A percentile compares a stretch with the other conserved stretches of the same genome.
phyloP scores from a whole-genome alignment of 805 yeast genomes.

The Candida bentonensis region DNA sequence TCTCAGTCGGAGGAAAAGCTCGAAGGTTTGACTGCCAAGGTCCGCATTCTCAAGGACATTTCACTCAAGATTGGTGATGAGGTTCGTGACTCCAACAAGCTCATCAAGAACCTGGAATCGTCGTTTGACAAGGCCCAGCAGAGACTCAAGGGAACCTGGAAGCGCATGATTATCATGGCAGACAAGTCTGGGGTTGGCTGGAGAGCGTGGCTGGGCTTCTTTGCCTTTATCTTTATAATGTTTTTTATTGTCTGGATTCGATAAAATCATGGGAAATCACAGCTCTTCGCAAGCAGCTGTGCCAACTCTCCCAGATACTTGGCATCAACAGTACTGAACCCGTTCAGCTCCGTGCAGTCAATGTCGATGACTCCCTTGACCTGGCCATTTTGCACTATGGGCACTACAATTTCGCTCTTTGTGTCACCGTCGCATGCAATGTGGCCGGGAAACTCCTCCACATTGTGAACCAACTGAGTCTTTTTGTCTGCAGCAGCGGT shows the following conservation, averaged over 20 bases:
- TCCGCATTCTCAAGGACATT: slow-evolving; percentile 40
- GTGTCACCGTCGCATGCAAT: slow-evolving; percentile 97
- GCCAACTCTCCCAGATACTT: slow-evolving; percentile 48
- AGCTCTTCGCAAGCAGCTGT: slow-evolving; percentile 32
- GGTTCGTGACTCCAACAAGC: slow-evolving; percentile 37
- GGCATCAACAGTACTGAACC: slow-evolving; percentile 55
- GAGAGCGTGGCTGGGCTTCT: slow-evolving; percentile 41
- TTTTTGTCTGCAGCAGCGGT: slow-evolving; percentile 44
- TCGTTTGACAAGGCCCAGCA: slow-evolving; percentile 34
- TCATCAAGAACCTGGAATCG: slow-evolving; percentile 30
- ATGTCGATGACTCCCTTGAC: slow-evolving; percentile 73
- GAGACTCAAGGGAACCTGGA: slow-evolving; percentile 38
- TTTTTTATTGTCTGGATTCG: slow-evolving; percentile 36
- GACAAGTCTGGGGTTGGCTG: slow-evolving; percentile 49
- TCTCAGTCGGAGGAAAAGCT: slow-evolving; percentile 52
- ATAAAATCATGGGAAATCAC: slow-evolving; percentile 21
- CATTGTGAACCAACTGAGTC: slow-evolving; percentile 72
- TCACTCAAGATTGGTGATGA: slow-evolving; percentile 51
- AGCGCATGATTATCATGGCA: slow-evolving; percentile 49
- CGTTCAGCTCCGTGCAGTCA: slow-evolving; percentile 53
- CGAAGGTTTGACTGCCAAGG: slow-evolving; percentile 38
- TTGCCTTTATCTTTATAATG: slow-evolving; percentile 33
- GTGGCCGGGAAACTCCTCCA: slow-evolving; percentile 72
- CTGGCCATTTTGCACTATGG: slow-evolving; percentile 36
- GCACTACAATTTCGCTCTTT: slow-evolving; percentile 85